A percentile compares a stretch with the other conserved stretches of the same genome.
Evolutionary conservation across 2,329 filamentous ascomycete genomes (phyloP).

Genomic region (Tolypocladium guangdongense): DNA sequence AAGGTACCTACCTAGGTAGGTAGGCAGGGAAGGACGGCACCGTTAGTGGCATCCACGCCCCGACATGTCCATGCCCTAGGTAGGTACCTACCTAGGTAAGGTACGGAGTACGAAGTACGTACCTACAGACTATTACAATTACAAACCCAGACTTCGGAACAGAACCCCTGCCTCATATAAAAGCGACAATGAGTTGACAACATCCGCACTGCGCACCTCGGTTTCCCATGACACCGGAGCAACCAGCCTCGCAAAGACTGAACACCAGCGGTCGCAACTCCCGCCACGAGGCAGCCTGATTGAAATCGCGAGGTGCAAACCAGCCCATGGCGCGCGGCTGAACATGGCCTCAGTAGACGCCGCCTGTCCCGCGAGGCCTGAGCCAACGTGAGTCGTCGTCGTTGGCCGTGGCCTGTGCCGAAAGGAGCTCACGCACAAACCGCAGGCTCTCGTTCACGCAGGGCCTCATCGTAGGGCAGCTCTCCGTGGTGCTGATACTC

Average conservation of each 20-base stretch:
- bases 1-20: neutral
- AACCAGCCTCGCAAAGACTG: neutral
- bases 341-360: constrained; percentile 27
- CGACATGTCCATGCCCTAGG: neutral
- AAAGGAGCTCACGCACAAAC: neutral
- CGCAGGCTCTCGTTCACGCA: constrained; percentile 79
- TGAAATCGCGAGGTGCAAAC: neutral
- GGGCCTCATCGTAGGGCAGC: constrained; percentile 83
- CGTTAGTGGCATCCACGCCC: neutral
- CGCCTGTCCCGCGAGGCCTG: constrained; percentile 29
- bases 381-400: constrained; percentile 32
- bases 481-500: constrained; percentile 83
- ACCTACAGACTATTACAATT: too few relatives aligned
- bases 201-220: neutral
- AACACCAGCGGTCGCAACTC: neutral
- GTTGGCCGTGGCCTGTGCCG: neutral
- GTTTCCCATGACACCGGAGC: neutral
- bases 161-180: neutral
- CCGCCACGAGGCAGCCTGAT: neutral
- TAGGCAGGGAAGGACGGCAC: neutral
- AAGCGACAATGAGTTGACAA: neutral
- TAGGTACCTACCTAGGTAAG: too few relatives aligned
- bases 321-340: neutral
- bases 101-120: too few relatives aligned
- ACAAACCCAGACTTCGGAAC: neutral